Conservation (phyloP, 306 rosid species). For the Ochetophila trinervis region DNA sequence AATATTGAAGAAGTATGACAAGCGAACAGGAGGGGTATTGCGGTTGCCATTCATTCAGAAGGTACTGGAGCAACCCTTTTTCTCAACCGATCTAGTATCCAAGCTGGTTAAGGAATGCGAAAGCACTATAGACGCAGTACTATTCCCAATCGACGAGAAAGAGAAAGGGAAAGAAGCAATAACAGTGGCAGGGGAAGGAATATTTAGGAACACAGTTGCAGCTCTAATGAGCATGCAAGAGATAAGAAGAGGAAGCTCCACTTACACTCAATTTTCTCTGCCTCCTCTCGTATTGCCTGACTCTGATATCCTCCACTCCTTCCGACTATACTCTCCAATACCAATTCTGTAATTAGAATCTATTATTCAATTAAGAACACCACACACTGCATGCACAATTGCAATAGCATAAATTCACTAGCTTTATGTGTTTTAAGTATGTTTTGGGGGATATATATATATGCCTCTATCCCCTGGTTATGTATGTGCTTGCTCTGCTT, state of each 20-base stretch:
- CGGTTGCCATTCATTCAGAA: conserved; percentile 76
- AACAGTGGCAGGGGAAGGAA: conserved; percentile 59
- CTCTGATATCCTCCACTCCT: conserved; percentile 50
- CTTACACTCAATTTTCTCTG: conserved; percentile 66
- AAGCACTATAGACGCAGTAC: conserved; percentile 58
- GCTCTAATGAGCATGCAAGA: conserved; percentile 81
- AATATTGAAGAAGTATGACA: conserved; percentile 86
- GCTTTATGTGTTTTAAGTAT: neutral
- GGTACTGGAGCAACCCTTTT: conserved; percentile 75
- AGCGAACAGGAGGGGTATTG: conserved; percentile 66
- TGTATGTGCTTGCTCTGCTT: too few species aligned
- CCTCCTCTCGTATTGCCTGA: conserved; percentile 80
- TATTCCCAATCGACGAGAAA: conserved; percentile 44
- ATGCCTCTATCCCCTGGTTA: too few species aligned
- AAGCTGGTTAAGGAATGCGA: conserved; percentile 85
- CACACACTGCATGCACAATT: too few species aligned
- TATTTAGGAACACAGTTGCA: conserved; percentile 73
- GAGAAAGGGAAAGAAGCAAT: conserved; percentile 38
- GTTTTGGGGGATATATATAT: too few species aligned
- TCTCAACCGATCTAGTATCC: conserved; percentile 69
- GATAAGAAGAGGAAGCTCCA: conserved; percentile 80
- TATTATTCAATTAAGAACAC: neutral
- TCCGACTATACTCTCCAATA: conserved; percentile 61
- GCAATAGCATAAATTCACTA: neutral
- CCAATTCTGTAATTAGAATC: conserved; percentile 41